Base-by-base conservation (phyloP, 768 basidiomycete genomes). In the Russula brevipes region DNA sequence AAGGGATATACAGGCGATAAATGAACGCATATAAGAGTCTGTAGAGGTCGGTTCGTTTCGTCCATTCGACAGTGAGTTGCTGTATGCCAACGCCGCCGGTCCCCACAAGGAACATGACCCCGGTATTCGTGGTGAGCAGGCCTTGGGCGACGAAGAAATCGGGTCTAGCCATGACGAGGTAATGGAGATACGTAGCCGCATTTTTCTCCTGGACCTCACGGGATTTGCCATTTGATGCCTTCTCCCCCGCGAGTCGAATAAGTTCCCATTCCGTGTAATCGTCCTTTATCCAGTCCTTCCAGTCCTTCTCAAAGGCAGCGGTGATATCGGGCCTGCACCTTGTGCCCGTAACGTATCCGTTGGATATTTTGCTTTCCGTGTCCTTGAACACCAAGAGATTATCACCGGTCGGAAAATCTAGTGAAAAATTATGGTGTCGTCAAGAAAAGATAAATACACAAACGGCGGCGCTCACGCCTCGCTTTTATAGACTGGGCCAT, bases 111-210 rank as follows among this genome's bases (percentile, higher is more conserved):
- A 24, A 24, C 24, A 24, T 24, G 24, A 24, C 24, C 24, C 24
- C 24, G 24, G 24, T 24, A 24, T 24, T 24, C 24, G 24, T 24
- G 24, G 49, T 57, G 10, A 57, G 57, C 19, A 57, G 57, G 36
- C 57, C 47, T 57, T 57, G 57, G 5, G 57, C 46, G 8, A 49
- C 46, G 36, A 24, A 36, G 31, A 56, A 33, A 33, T 56, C 42
- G 44, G 55, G 55, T 56, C 55, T 56, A 35, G 42, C 31, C 44
- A 56, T n/a, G 35, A 56, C 16, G 8, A 56, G 41, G 42, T 56
- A 56, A 17, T 56, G 24, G 42, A 56, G 54, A 9, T 56, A 56
- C 14, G 55, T 7, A 3, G 3, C 16, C 17, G 41, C 54, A 4
- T 56, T 14, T 38, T 9, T 16, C 35, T 38, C 3, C 10, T 46